Evolutionary conservation across 805 yeast genomes (phyloP), one percentile per base, ranked within the genome.

Genomic region (Cyberlindnera veronae): DNA sequence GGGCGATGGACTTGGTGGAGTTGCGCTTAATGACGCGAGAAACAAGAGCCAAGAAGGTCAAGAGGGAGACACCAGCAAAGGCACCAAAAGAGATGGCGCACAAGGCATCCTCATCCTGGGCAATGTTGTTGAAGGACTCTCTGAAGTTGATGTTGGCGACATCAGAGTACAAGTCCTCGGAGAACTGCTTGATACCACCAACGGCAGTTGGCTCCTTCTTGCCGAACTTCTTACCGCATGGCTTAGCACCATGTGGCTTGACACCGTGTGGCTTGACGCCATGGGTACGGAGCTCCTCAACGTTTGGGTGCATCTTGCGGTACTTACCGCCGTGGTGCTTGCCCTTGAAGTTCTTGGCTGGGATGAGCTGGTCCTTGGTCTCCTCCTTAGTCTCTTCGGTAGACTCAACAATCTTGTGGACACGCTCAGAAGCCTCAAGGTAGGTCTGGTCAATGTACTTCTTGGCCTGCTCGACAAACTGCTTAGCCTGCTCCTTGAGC

Each of bases 101-200:
- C 19, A 45, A 15, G 16, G 50, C 50, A 12, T 38, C 43, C 4
- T 36, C 35, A 15, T 42, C 21, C 14, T 38, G 17, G 11, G 40
- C 31, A n/a, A 49, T 42, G 14, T 21, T 32, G n/a, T 14, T 30
- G 20, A 45, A 22, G 11, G 53, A 43, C 32, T 48, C 42, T 23
- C 36, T 34, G 36, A 41, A 46, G 34, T 50, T 42, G 29, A 50
- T 43, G 26, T 29, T n/a, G 19, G 31, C 19, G 14, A 48, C 46
- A 10, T 44, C 52, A n/a, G 44, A 22, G 34, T 40, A 44, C 14
- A 50, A 19, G 26, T 20, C 50, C 16, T 40, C 31, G 26, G 42
- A 29, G 45, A 42, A 46, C 14, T 30, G 30, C 28, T 42, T 38
- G 19, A 32, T 19, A 15, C 8, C 9, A n/a, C 11, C 27, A 21